Percentiles rank a stretch among this genome's conserved stretches.
Conservation (phyloP, 1,139 yeast species). For the Geotrichum carabidarum region DNA sequence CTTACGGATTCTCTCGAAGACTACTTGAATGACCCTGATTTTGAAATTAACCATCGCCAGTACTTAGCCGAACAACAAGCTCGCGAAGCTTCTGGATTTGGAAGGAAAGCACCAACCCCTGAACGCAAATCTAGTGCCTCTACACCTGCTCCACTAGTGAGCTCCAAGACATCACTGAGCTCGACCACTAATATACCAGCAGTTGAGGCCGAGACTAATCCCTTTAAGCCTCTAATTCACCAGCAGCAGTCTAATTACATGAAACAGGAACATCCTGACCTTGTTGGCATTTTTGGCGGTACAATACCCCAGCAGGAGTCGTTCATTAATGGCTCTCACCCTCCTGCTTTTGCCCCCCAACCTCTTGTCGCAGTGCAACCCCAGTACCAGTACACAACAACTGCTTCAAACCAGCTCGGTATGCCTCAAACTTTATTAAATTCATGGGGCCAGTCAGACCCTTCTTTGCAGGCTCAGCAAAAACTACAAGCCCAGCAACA, state of each 20-base stretch:
- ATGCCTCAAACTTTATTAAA: conserved; percentile 10
- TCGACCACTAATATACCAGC: conserved; percentile 32
- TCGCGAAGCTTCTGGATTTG: conserved; percentile 27
- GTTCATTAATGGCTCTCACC: conserved; percentile 19
- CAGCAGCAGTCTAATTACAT: conserved; percentile 16
- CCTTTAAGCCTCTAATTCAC: conserved; percentile 19
- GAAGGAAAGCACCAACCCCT: conserved; percentile 17
- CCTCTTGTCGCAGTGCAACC: conserved; percentile 21
- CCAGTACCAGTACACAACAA: conserved; percentile 22
- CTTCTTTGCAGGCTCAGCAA: conserved; percentile 22
- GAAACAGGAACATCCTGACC: conserved; percentile 21
- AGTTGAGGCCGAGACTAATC: conserved; percentile 30
- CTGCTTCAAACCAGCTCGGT: conserved; percentile 16
- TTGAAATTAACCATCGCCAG: conserved; percentile 72
- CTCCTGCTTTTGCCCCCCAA: neutral
- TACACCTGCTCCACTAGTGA: conserved; percentile 9
- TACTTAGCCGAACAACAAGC: conserved; percentile 61
- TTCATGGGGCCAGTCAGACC: conserved; percentile 22
- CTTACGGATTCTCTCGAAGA: conserved; percentile 82
- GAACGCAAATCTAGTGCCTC: conserved; percentile 12
- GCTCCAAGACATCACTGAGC: conserved; percentile 19
- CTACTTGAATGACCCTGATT: conserved; percentile 79
- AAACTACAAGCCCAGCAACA: conserved; percentile 22
- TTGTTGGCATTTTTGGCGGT: conserved; percentile 26
- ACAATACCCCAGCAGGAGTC: conserved; percentile 25